Percentiles rank a stretch among this genome's conserved stretches.
phyloP scores from a whole-genome alignment of 805 yeast genomes.

The Metschnikowia colocasiae region DNA sequence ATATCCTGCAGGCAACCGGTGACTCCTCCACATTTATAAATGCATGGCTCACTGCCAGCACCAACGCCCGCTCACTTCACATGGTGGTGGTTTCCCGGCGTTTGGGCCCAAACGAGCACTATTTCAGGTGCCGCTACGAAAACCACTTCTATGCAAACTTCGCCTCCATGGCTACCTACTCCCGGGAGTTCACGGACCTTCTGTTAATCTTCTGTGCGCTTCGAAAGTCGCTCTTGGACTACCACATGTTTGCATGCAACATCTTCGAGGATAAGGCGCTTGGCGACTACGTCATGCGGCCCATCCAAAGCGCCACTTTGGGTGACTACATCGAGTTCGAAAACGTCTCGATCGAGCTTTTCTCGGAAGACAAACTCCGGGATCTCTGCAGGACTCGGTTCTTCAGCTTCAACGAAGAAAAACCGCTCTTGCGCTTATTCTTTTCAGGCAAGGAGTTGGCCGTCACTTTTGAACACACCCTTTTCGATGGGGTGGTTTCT shows the following conservation, averaged over 20 bases:
- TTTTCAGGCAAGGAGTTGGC: constrained; percentile 24
- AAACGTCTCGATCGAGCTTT: constrained; percentile 13
- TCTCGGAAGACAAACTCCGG: constrained; percentile 31
- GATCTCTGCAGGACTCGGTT: constrained; percentile 9
- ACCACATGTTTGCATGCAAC: constrained; percentile 33
- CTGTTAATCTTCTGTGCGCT: constrained; percentile 25
- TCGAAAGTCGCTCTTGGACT: constrained; percentile 31
- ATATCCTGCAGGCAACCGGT: not conserved
- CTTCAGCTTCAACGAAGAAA: constrained; percentile 23
- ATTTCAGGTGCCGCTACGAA: constrained; percentile 32
- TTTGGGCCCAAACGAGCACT: constrained; percentile 32
- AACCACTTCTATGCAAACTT: constrained; percentile 31
- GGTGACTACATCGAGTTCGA: constrained; percentile 25
- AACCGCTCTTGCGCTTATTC: constrained; percentile 29
- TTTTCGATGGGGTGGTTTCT: constrained; percentile 39
- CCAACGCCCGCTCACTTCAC: not conserved
- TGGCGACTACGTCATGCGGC: constrained; percentile 20
- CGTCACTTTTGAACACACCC: constrained; percentile 34
- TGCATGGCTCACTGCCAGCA: not conserved
- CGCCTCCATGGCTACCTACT: constrained; percentile 32
- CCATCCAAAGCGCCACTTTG: constrained; percentile 22
- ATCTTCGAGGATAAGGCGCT: constrained; percentile 19
- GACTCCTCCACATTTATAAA: not conserved
- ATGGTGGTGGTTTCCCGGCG: constrained; percentile 17
- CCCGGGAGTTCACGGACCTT: constrained; percentile 18